Evolutionary conservation across 805 yeast genomes (phyloP).

Genomic region (Sugiyamaella smithiae): DNA sequence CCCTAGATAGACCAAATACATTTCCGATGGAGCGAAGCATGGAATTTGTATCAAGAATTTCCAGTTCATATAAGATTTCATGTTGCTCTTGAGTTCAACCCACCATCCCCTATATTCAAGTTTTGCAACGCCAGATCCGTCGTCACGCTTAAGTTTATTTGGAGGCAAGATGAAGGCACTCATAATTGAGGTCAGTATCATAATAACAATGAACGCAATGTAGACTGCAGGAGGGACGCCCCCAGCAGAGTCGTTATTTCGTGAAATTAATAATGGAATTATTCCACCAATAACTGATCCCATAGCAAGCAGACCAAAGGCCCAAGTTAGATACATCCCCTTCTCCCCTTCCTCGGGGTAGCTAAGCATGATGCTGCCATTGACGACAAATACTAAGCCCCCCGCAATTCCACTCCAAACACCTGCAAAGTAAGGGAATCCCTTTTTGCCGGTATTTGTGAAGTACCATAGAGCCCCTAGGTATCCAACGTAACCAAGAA

Average conservation of each 20-base stretch:
- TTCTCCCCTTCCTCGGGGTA: slow-evolving; percentile 7
- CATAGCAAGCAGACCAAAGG: slow-evolving; percentile 7
- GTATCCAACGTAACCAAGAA: slow-evolving; percentile 3
- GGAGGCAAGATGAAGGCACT: slow-evolving; percentile 5
- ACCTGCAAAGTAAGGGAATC: neutral
- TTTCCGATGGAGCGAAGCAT: neutral
- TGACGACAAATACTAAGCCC: slow-evolving; percentile 2
- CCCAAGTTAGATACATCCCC: slow-evolving; percentile 5
- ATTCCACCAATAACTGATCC: slow-evolving; percentile 8
- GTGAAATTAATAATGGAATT: slow-evolving; percentile 1
- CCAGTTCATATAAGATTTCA: neutral
- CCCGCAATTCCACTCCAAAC: slow-evolving; percentile 3
- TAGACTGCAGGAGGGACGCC: slow-evolving; percentile 4
- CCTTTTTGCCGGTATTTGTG: neutral
- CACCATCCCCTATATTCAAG: slow-evolving; percentile 5
- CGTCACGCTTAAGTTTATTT: slow-evolving; percentile 3
- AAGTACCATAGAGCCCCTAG: neutral
- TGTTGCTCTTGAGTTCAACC: neutral
- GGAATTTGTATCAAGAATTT: slow-evolving; percentile 1
- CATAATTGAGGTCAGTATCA: slow-evolving; percentile 3
- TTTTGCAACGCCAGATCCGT: slow-evolving; percentile 8
- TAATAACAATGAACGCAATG: slow-evolving; percentile 8
- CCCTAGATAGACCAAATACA: neutral
- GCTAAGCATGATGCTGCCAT: slow-evolving; percentile 5
- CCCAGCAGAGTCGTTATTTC: slow-evolving; percentile 2